Evolutionary conservation across 768 basidiomycete species (phyloP), one percentile per base, ranked within the genome.

Genomic region (Serendipita sp.): DNA sequence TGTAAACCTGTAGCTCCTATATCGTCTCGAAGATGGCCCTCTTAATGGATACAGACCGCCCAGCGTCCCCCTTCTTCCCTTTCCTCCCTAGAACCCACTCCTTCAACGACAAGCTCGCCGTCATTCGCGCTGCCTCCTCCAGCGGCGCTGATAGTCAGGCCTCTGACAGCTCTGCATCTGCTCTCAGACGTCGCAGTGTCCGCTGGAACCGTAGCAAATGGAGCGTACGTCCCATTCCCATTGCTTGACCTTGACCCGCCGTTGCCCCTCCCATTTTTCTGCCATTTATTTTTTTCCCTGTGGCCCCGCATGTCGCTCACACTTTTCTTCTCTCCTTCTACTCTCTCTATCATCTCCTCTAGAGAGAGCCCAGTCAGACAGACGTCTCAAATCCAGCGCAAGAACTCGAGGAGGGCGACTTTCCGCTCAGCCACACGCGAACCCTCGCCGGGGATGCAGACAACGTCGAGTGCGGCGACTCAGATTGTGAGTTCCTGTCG

Each of bases 391-490:
- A 60, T 30, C 24, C 16, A 11, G 56, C 28, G 1, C n/a, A 30
- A n/a, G 28, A 60, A 30, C 56, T 60, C 56, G 56, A 60, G n/a
- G 56, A 38, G 18, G 30, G 37, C 28, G 56, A 60, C 56, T 60
- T 60, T 60, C 56, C 56, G 30, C 56, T 60, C 56, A 60, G 56
- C 56, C 56, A 34, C 34, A 60, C 56, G 30, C 56, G 56, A 24
- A 60, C 56, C 56, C 56, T 60, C 56, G 56, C 56, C 56, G 56
- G 18, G 16, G 56, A 60, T 30, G 56, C 56, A 24, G 56, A 60
- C 56, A 60, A 60, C 18, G 56, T 60, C 18, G 56, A 60, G 16
- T 60, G 56, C 37, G 56, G 56, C 56, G 56, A 60, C 56, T 60
- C 56, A 4, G 56, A 60, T 30, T 60, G 56, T 60, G 56, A 60